These are phyloP conservation scores for Vanderwaltozyma polyspora DNA, from an alignment of 805 yeast genomes.

Conservation along the genomic window DNA sequence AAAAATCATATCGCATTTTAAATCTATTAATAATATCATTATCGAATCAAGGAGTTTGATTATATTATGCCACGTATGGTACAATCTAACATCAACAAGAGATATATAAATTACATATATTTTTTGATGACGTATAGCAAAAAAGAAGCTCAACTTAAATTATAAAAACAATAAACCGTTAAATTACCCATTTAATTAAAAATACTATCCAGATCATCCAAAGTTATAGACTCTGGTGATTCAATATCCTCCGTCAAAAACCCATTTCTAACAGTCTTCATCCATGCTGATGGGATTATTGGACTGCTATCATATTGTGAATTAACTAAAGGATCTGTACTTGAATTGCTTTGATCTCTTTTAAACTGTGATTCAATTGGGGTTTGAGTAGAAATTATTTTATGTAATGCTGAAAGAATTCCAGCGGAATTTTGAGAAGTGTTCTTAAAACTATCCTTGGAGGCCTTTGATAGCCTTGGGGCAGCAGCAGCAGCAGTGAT, in stretches of 20 bases:
- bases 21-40: no score
- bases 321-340: slow-evolving; percentile 36
- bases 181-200: slow-evolving; percentile 24
- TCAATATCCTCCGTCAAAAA: slow-evolving; percentile 68
- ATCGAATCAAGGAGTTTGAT: no score
- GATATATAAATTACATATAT: no score
- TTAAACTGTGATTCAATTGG: slow-evolving; percentile 17
- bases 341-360: slow-evolving; percentile 4
- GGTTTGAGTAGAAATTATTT: slow-evolving; percentile 19
- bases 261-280: slow-evolving; percentile 63
- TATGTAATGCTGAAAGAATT: slow-evolving; percentile 60
- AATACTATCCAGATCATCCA: slow-evolving; percentile 53
- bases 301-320: background rate
- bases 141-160: no score
- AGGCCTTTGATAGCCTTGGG: slow-evolving; percentile 60
- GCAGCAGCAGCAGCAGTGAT: slow-evolving; percentile 77
- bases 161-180: background rate
- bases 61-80: no score
- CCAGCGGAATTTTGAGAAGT: slow-evolving; percentile 53
- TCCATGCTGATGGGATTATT: slow-evolving; percentile 33
- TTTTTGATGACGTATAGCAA: no score
- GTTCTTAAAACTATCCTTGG: slow-evolving; percentile 11
- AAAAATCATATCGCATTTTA: no score
- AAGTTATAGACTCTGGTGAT: slow-evolving; percentile 65
- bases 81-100: no score